Evolutionary conservation across 192 early-diverging fungal genomes (phyloP).

Genomic region (Geranomyces michiganensis): DNA sequence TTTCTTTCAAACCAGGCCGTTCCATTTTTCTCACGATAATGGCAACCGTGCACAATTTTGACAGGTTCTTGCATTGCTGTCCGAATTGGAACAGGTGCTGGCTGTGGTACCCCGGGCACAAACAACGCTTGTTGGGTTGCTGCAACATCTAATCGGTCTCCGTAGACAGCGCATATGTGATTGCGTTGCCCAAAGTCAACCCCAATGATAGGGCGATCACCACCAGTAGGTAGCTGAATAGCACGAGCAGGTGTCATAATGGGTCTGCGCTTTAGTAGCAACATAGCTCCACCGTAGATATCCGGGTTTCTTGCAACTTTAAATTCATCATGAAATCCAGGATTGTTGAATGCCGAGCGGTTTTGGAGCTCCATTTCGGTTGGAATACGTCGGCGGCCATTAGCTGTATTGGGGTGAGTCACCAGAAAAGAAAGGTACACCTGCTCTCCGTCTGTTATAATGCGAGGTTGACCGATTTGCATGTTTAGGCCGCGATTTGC

Average conservation of each 20-base stretch:
- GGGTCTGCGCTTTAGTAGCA: not conserved
- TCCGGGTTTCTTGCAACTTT: not conserved
- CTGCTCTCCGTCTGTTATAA: not conserved
- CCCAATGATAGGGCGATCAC: not conserved
- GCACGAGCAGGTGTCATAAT: not conserved
- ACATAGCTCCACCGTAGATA: not conserved
- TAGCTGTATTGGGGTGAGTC: not conserved
- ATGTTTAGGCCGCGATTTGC: not conserved
- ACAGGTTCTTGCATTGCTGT: not conserved
- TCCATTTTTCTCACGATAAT: conserved; percentile 11
- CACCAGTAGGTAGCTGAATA: not conserved
- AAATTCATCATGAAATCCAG: not conserved
- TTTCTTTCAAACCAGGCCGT: conserved; percentile 13
- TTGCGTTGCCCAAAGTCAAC: conserved; percentile 2
- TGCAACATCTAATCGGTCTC: not conserved
- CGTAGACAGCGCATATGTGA: conserved; percentile 2
- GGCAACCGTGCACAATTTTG: not conserved
- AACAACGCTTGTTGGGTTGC: not conserved
- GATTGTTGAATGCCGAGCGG: not conserved
- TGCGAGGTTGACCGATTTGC: not conserved
- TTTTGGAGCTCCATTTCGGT: not conserved
- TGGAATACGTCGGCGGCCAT: not conserved
- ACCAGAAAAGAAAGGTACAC: not conserved
- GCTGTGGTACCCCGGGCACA: too few relatives aligned
- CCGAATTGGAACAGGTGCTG: not conserved